A percentile compares a stretch with the other conserved stretches of the same genome.
These are phyloP conservation scores for Botryotinia calthae DNA, from an alignment of 2,329 filamentous ascomycete genomes.

Conservation along the genomic window DNA sequence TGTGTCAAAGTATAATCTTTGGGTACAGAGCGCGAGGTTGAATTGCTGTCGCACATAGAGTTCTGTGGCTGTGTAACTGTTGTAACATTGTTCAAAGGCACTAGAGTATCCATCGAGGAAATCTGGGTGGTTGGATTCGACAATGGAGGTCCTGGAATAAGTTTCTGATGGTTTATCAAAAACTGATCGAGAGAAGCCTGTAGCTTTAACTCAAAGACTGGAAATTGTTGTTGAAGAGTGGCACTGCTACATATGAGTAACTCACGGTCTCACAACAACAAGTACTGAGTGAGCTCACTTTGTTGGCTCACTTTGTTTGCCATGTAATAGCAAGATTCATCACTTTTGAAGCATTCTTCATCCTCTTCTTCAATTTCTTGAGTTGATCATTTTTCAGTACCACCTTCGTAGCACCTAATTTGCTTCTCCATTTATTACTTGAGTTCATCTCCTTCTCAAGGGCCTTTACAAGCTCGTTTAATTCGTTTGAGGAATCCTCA, in stretches of 20 bases:
- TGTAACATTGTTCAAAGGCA: background rate
- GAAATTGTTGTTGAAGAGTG: background rate
- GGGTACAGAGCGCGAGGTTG: background rate
- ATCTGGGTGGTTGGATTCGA: background rate
- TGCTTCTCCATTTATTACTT: conserved; percentile 18
- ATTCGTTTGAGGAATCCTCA: conserved; percentile 15
- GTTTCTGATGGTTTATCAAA: background rate
- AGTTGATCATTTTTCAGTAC: conserved; percentile 23
- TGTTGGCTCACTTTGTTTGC: conserved; percentile 25
- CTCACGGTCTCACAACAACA: conserved; percentile 10
- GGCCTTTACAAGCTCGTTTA: conserved; percentile 12
- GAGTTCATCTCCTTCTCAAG: conserved; percentile 16
- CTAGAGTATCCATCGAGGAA: no score
- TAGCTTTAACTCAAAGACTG: background rate
- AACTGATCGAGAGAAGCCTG: background rate
- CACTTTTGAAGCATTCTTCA: conserved; percentile 21
- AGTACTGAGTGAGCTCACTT: no score
- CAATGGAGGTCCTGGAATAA: background rate
- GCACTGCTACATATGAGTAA: background rate
- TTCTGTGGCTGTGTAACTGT: background rate
- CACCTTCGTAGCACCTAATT: conserved; percentile 19
- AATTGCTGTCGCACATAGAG: background rate
- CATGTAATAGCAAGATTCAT: conserved; percentile 19
- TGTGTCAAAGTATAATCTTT: background rate
- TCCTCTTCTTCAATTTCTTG: conserved; percentile 19